A percentile compares a stretch with the other conserved stretches of the same genome.
phyloP scores from a whole-genome alignment of 495 filamentous ascomycete genomes.

The Trichoderma orchidacearum region DNA sequence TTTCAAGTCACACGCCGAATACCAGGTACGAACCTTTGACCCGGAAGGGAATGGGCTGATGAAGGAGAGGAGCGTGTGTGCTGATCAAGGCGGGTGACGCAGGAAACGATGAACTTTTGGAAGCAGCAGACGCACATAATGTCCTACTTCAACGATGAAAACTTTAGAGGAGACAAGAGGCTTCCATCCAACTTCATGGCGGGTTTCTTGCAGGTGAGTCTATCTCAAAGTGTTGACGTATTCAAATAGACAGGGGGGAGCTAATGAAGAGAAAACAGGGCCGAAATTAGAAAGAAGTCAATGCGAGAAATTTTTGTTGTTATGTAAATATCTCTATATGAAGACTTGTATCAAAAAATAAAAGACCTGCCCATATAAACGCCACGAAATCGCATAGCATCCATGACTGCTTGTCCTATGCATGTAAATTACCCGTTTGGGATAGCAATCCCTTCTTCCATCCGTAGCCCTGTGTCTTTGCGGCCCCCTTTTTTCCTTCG shows the following conservation, averaged over 20 bases:
- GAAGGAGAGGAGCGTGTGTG: constrained; percentile 54
- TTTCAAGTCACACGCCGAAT: constrained; percentile 78
- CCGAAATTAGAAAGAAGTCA: constrained; percentile 2
- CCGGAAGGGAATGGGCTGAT: not conserved
- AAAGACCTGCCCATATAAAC: not conserved
- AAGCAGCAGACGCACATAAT: constrained; percentile 93
- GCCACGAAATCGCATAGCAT: not conserved
- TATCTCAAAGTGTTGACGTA: not conserved
- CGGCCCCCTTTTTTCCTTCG: not conserved
- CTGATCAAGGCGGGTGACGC: not conserved
- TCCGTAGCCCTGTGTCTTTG: not conserved
- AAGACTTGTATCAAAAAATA: constrained; percentile 5
- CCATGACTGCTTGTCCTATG: not conserved
- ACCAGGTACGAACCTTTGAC: constrained; percentile 41
- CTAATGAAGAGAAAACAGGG: not conserved
- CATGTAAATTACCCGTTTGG: not conserved
- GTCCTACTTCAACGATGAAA: constrained; percentile 90
- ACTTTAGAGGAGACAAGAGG: constrained; percentile 53
- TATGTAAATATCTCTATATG: constrained; percentile 21
- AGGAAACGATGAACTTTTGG: constrained; percentile 99
- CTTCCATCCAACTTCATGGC: constrained; percentile 80
- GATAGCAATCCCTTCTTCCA: not conserved
- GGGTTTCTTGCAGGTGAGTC: constrained; percentile 75
- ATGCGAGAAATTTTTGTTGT: constrained; percentile 2
- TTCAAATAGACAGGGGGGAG: not conserved